A percentile compares a stretch with the other conserved stretches of the same genome.
Evolutionary conservation across 2,329 filamentous ascomycete species (phyloP).

Genomic region (Truncatella angustata): DNA sequence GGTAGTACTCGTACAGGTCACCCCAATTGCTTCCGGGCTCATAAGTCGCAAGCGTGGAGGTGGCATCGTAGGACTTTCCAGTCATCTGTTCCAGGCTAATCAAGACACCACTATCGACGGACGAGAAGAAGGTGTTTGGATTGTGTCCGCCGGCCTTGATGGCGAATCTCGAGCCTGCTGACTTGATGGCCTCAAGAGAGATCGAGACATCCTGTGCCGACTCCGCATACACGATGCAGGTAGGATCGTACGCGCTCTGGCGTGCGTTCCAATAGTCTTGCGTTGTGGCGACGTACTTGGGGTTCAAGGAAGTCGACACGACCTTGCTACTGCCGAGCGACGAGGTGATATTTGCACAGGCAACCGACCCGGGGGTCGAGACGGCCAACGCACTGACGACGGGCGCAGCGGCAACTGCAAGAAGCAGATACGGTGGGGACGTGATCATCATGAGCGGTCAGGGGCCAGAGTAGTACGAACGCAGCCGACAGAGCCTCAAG

Average conservation of each 20-base stretch:
- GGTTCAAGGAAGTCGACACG: slow-evolving; percentile 14
- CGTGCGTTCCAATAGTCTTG: slow-evolving; percentile 25
- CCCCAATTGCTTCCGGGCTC: slow-evolving; percentile 24
- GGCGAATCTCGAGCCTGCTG: slow-evolving; percentile 19
- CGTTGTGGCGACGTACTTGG: slow-evolving; percentile 17
- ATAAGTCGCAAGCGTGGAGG: slow-evolving; percentile 23
- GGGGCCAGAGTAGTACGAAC: too few species aligned
- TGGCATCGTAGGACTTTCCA: slow-evolving; percentile 21
- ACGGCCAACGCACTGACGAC: neutral
- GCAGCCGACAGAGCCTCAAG: too few species aligned
- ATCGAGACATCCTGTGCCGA: slow-evolving; percentile 25
- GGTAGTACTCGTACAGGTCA: slow-evolving; percentile 20
- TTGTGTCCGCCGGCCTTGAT: slow-evolving; percentile 28
- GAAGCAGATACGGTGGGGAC: neutral
- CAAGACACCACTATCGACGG: slow-evolving; percentile 23
- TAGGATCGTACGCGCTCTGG: slow-evolving; percentile 22
- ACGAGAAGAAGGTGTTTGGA: slow-evolving; percentile 23
- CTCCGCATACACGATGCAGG: slow-evolving; percentile 24
- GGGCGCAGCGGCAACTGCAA: neutral
- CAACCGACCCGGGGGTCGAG: neutral
- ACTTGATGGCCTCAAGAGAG: slow-evolving; percentile 21
- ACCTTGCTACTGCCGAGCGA: slow-evolving; percentile 11
- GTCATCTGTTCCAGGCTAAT: slow-evolving; percentile 22
- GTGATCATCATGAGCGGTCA: too few species aligned
- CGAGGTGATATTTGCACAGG: slow-evolving; percentile 8